Evolutionary conservation across 1,284 basidiomycete genomes (phyloP), one percentile per base, ranked within the genome.

Genomic region (Boletellus deceptivus): DNA sequence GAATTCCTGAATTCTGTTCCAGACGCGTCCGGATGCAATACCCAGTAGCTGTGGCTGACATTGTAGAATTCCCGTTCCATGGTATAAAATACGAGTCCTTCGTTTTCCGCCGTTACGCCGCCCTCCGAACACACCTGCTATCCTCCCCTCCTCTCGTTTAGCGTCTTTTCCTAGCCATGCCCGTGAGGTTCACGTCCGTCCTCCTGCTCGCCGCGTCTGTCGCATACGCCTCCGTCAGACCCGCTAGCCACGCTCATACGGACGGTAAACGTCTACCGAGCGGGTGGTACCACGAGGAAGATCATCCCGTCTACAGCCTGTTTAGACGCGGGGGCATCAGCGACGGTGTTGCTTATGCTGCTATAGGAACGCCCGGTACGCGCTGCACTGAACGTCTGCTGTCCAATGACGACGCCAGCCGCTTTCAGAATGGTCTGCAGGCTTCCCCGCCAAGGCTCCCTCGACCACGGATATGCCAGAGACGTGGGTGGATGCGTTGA

Each of bases 401-500:
- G 37, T 45, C n/a, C 40, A 6, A 43, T 47, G 10, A 43, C 52
- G 29, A 48, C 41, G n/a, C 18, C 18, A 24, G 22, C 33, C 16
- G 16, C 2, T 31, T 25, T 9, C 35, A 89, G 86, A 72, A 41
- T 89, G 86, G 86, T 60, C 73, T 11, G 72, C 74, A 9, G 73
- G 72, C 3, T 89, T 76, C 64, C 84, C 84, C 17, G 29, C 48
- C 8, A 58, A 56, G 29, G 61, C 69, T n/a, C 76, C 78, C 17
- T 74, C 80, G 61, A 59, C 73, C 2, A 61, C 63, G 20, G 55
- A 66, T 14, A 73, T 86, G 53, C 86, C 89, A 10, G 61, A 73
- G 50, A 71, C 68, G 39, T 93, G 91, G 91, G 66, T 79, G 31
- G 74, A 81, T 63, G 86, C 88, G 8, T 74, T 90, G 59, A 73